Evolutionary conservation across 352 stramenopile genomes (phyloP), one percentile per base, ranked within the genome.

Genomic region (Phytophthora citrophthora): DNA sequence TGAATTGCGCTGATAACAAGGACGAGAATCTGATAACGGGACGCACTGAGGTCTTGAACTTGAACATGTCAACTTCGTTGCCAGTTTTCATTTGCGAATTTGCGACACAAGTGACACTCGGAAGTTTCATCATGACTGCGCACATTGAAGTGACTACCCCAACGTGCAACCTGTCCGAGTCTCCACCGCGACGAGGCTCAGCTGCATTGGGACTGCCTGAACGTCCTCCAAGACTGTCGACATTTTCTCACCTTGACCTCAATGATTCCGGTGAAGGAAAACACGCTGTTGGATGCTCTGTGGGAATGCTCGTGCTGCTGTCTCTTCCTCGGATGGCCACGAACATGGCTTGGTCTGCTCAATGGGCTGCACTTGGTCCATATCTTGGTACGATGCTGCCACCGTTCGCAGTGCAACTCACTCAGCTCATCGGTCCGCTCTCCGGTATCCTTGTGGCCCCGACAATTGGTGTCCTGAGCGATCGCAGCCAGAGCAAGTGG

Each of bases 261-360:
- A 56, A 54, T 44, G 66, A 75, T 50, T 60, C 50, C 23, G 49
- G 68, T 4, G 64, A 72, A 15, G 54, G 52, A 36, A 65, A 70
- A 18, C 57, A 63, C 45, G 65, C 53, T 4, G 44, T n/a, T 45
- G 64, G 79, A 0, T 89, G 79, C 61, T 93, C 84, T 1, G 58
- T 93, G 8, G 52, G 68, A 1, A 90, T 90, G 79, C 70, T 93
- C 3, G 68, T 93, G 50, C 61, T 92, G 13, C 72, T 92, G 3
- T 87, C 83, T 15, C 50, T 91, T 15, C 83, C 85, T 0, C 72
- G 82, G 8, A 90, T 94, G 81, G 83, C 85, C 9, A 89, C 75
- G 39, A 91, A 91, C 56, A 91, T 92, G 81, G 81, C 79, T 8
- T 94, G 83, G 85, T 86, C 81, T 1, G 83, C 85, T 36, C 83